Conservation (phyloP, 1,139 yeast species). For the Suhomyces bolitotheri region DNA sequence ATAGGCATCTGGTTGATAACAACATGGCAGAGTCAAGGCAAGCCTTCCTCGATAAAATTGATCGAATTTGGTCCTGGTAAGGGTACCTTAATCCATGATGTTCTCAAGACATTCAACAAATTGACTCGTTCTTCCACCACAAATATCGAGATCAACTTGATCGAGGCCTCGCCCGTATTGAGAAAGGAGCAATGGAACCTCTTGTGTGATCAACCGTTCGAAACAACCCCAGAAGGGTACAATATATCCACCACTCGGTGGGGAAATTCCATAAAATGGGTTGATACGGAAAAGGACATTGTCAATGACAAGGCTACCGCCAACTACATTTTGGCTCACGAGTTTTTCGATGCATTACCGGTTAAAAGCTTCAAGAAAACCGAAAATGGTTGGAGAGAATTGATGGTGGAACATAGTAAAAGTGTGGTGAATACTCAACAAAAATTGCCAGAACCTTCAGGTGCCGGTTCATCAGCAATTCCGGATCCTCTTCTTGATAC, state of each 20-base stretch:
- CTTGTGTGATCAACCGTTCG: conserved; percentile 38
- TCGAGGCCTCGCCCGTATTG: conserved; percentile 74
- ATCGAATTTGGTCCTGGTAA: conserved; percentile 89
- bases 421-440: conserved; percentile 43
- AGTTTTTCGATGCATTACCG: conserved; percentile 86
- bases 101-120: conserved; percentile 48
- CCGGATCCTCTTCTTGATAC: conserved; percentile 28
- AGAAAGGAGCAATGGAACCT: conserved; percentile 55
- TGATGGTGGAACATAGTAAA: conserved; percentile 58
- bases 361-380: conserved; percentile 68
- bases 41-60: conserved; percentile 52
- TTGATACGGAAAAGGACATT: conserved; percentile 64
- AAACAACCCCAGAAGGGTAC: conserved; percentile 32
- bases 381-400: conserved; percentile 73
- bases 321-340: conserved; percentile 77
- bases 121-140: conserved; percentile 31
- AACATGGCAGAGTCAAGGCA: conserved; percentile 60
- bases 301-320: conserved; percentile 39
- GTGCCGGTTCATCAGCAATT: neutral
- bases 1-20: conserved; percentile 72
- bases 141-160: conserved; percentile 50
- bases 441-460: conserved; percentile 23
- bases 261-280: conserved; percentile 64
- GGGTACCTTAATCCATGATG: conserved; percentile 77
- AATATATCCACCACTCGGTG: conserved; percentile 48